Evolutionary conservation across 1,284 basidiomycete genomes (phyloP), one percentile per base, ranked within the genome.

Genomic region (Salmacisia buchloeana): DNA sequence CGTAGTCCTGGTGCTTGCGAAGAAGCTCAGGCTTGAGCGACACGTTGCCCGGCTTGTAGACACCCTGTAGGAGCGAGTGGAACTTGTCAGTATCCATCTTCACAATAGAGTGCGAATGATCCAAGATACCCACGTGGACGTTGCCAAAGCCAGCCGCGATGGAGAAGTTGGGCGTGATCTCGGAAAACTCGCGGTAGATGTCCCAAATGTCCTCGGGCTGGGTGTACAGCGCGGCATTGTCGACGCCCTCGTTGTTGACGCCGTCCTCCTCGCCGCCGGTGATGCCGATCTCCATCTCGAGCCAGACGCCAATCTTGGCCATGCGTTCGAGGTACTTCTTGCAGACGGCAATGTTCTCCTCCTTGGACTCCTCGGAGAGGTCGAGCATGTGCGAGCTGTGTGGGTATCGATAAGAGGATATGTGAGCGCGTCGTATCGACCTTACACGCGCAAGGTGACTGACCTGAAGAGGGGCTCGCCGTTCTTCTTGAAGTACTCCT

Each of bases 261-360:
- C 94, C 94, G 80, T 98, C 94, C 83, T 98, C 94, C 83, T 98
- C 94, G 80, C 94, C 94, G 81, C 94, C 96, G 65, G 96, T 99
- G 83, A 99, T 98, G 80, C 96, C 96, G 81, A 99, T 98, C 84
- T 99, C 96, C 96, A 99, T 99, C 86, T 99, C 96, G 82, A 99
- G 92, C 93, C 93, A 99, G 41, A 82, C 84, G 69, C 90, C 89
- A 80, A 97, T 83, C 31, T 70, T 70, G 31, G 91, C 90, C 92
- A 98, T 92, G 81, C 92, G 91, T 82, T 88, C 85, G 82, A 98
- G 94, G 86, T 99, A 99, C 82, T 93, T 87, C 68, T 85, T 90
- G 82, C 96, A 98, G 60, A 85, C 92, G 64, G 85, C 87, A 79
- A 98, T 99, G 86, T 98, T 99, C 80, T 97, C 86, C 76, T 94